Base-by-base conservation (phyloP, 116 monocot genomes). In the Phalaenopsis hybrid region DNA sequence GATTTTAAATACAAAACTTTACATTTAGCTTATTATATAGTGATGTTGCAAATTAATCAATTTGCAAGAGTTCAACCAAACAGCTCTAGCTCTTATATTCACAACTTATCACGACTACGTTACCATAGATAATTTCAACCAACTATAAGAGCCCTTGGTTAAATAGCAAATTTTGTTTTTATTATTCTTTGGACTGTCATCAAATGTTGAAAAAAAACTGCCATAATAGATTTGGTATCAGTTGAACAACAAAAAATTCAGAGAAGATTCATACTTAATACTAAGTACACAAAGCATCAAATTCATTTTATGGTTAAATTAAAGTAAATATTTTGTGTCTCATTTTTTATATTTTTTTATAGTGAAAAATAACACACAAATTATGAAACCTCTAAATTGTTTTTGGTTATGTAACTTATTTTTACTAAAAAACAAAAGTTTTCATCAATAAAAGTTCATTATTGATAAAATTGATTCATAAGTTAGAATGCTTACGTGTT, bases 401-500 rank as follows among this genome's bases (percentile, higher is more conserved):
- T 72, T 2, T 72, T 37, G 12, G 37, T 12, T 16, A 13, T 34
- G 72, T 12, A 72, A 34, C 25, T 5, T 72, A 9, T 16, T 69
- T 69, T 69, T 15, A 37, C 41, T 72, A 37, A 34, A 69, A n/a
- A 72, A 63, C 4, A 37, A 37, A 37, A 21, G 15, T 34, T 15
- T 15, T 34, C 72, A 63, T 37, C 12, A 23, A 16, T 41, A 6
- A 46, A 72, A 75, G 9, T 75, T 75, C 75, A 44, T 45, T 75
- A 46, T 7, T 21, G 21, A 65, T 8, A 17, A 7, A 8, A 20
- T 15, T 79, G 79, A 82, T 31, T n/a, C 37, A 65, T 8, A 77
- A 79, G 77, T 31, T 12, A 83, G 81, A 77, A 69, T 9, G 59
- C 93, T 43, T 92, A 98, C 98, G 92, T 92, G 78, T 90, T 88